Base-by-base conservation (phyloP, 2,329 filamentous ascomycete species). In the Cladophialophora bantiana region DNA sequence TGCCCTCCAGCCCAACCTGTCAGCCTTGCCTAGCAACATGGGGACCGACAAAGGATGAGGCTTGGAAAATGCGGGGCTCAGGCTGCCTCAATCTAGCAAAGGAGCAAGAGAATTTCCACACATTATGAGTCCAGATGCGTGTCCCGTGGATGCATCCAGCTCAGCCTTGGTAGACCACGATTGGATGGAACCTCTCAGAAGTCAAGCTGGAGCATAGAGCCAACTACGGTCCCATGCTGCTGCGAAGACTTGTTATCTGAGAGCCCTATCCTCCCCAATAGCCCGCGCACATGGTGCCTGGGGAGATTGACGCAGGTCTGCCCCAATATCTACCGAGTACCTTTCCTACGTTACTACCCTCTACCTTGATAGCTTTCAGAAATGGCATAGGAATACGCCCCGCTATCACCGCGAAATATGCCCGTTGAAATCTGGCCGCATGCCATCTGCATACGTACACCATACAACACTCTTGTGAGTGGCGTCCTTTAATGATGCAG, bases 21-120 rank as follows among this genome's bases (percentile, higher is more conserved):
- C 35, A 31, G 15, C 40, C 35, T 42, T 42, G 35, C 3, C 55
- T 7, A 26, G 55, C 35, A 15, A 36, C 15, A 58, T 35, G 15
- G 15, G 36, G 31, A 26, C 18, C n/a, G 13, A 58, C 55, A 58
- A 26, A 42, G 35, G 55, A 38, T 26, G 36, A 20, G 55, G 55
- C 55, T 40, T 58, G 35, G 55, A 40, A 26, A 50, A 50, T 18
- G 45, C 45, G 45, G 45, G 13, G 45, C 45, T 50, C 12, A 4
- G 26, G 45, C 18, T 50, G 45, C 45, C 45, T 13, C 26, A 1
- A 4, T 50, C 10, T 1, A 15, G 10, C 20, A 50, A 50, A 4
- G 45, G 13, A 50, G 9, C 45, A 26, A 13, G 10, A 18, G 45
- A 10, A 50, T 31, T 4, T 10, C 9, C 15, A 26, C 20, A 50